Evolutionary conservation across 2,329 filamentous ascomycete genomes (phyloP).

Genomic region (Biscogniauxia sp.): DNA sequence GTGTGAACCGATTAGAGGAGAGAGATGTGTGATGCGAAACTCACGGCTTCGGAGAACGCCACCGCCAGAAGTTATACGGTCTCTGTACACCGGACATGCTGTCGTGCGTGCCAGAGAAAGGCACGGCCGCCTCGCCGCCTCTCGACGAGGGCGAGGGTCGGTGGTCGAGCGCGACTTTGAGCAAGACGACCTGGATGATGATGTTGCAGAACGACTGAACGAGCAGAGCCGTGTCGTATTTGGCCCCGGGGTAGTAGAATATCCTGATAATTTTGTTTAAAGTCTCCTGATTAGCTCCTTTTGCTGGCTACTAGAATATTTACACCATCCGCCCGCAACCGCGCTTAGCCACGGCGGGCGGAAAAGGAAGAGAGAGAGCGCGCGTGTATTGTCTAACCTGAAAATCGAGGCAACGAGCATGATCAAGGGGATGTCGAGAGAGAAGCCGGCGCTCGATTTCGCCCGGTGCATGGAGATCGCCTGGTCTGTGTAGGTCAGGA

Average conservation of each 20-base stretch:
- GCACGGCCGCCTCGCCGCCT: constrained; percentile 57
- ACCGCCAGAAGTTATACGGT: constrained; percentile 81
- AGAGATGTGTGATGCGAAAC: constrained; percentile 27
- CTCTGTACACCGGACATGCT: constrained; percentile 45
- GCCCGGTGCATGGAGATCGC: constrained; percentile 62
- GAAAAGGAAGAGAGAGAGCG: too few relatives aligned
- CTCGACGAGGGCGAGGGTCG: constrained; percentile 59
- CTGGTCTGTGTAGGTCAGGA: constrained; percentile 66
- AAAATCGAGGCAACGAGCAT: constrained; percentile 69
- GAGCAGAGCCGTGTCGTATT: constrained; percentile 62
- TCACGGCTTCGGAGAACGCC: constrained; percentile 67
- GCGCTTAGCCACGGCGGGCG: too few relatives aligned
- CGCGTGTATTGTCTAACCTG: constrained; percentile 43
- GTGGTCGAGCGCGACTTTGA: constrained; percentile 68
- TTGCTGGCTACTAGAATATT: not conserved
- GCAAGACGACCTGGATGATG: constrained; percentile 57
- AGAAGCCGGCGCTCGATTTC: constrained; percentile 66
- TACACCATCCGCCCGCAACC: constrained; percentile 5
- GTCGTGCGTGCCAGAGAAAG: constrained; percentile 58
- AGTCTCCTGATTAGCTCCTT: constrained; percentile 7
- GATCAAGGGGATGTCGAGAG: constrained; percentile 68
- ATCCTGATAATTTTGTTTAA: constrained; percentile 44
- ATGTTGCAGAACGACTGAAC: constrained; percentile 67
- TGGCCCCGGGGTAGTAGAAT: constrained; percentile 67
- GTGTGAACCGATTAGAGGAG: not conserved